Percentiles rank a stretch among this genome's conserved stretches.
phyloP scores from a whole-genome alignment of 1,284 basidiomycete genomes.

The Heterobasidion irregulare region DNA sequence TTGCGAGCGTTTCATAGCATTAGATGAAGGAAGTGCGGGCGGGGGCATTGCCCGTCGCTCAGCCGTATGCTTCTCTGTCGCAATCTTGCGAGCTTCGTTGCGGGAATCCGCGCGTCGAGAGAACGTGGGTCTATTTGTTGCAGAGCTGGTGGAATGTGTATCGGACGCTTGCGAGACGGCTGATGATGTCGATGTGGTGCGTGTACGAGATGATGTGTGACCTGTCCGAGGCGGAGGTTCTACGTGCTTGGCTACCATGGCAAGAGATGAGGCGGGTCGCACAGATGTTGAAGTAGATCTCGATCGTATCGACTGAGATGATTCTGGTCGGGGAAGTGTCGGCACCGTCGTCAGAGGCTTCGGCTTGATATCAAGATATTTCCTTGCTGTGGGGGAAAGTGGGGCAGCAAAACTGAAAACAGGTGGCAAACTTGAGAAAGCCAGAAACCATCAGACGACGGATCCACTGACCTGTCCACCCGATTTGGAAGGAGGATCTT shows the following conservation, averaged over 20 bases:
- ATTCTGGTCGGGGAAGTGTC: constrained; percentile 21
- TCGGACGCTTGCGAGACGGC: not conserved
- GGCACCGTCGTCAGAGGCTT: constrained; percentile 10
- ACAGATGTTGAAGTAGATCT: constrained; percentile 7
- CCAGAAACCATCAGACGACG: not conserved
- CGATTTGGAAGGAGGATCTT: constrained; percentile 58
- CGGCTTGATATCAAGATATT: constrained; percentile 63
- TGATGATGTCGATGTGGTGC: not conserved
- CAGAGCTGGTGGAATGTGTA: not conserved
- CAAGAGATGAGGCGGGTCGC: not conserved
- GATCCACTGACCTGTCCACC: constrained; percentile 49
- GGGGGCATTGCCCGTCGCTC: not conserved
- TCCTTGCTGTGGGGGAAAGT: constrained; percentile 67
- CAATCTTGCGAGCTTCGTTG: not conserved
- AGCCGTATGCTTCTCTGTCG: not conserved
- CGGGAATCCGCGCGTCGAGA: not conserved
- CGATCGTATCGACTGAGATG: constrained; percentile 17
- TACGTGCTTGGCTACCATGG: not conserved
- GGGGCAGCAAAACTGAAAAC: constrained; percentile 58
- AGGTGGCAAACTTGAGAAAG: constrained; percentile 6
- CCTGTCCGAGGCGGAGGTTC: not conserved
- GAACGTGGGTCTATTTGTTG: not conserved
- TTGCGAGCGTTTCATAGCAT: not conserved
- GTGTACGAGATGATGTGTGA: not conserved
- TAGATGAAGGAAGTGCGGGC: not conserved